Evolutionary conservation across 805 yeast genomes (phyloP).

Genomic region (Saccharomyces cerevisiae): DNA sequence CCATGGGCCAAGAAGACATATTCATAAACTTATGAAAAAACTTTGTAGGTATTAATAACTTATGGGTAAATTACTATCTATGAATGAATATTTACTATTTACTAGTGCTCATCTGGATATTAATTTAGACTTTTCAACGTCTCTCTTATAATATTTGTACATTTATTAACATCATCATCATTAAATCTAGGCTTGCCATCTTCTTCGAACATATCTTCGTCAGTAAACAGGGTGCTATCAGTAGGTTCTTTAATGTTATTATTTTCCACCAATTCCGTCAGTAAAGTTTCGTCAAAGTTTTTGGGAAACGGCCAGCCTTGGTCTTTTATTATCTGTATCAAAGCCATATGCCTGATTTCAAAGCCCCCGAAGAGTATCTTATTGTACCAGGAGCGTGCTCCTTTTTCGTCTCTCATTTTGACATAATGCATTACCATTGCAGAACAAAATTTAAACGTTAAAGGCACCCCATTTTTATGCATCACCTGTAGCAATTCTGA

Average conservation of each 20-base stretch:
- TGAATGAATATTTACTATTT: not conserved
- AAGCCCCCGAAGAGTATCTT: slow-evolving; percentile 19
- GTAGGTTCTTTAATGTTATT: not conserved
- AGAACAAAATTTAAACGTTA: slow-evolving; percentile 22
- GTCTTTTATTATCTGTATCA: slow-evolving; percentile 13
- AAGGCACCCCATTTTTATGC: slow-evolving; percentile 14
- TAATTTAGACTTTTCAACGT: not conserved
- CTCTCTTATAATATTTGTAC: not conserved
- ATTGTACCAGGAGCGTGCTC: slow-evolving; percentile 25
- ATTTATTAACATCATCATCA: not conserved
- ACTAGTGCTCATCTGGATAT: not conserved
- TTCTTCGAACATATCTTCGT: not conserved
- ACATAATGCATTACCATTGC: slow-evolving; percentile 20
- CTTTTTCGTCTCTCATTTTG: slow-evolving; percentile 10
- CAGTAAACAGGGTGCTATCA: not conserved
- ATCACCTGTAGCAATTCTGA: slow-evolving; percentile 14
- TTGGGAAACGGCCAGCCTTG: slow-evolving; percentile 23
- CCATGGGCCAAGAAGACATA: not conserved
- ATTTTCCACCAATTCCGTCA: not conserved
- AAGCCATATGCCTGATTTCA: slow-evolving; percentile 13
- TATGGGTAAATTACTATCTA: not conserved
- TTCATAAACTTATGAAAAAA: not conserved
- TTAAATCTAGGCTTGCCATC: not conserved
- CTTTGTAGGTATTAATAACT: not conserved
- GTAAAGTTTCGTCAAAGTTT: not conserved